Percentiles rank a stretch among this genome's conserved stretches.
Conservation (phyloP, 768 basidiomycete species). For the Cyclocybe cylindracea region DNA sequence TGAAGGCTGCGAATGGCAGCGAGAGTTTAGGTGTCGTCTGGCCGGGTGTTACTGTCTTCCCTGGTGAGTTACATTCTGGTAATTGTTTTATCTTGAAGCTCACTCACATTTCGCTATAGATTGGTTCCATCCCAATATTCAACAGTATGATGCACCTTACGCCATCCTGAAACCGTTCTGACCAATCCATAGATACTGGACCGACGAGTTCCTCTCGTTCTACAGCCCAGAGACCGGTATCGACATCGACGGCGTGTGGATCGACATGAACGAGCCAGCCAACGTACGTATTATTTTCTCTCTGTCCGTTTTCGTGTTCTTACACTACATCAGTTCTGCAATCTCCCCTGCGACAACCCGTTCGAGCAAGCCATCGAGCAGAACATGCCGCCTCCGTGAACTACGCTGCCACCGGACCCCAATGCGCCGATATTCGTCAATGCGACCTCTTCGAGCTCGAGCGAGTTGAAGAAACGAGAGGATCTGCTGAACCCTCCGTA, state of each 20-base stretch:
- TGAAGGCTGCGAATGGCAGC: slow-evolving; percentile 64
- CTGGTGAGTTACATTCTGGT: slow-evolving; percentile 34
- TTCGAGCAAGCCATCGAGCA: no score
- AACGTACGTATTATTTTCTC: slow-evolving; percentile 38
- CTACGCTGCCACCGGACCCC: slow-evolving; percentile 50
- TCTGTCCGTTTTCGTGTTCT: background rate
- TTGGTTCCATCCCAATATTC: slow-evolving; percentile 60
- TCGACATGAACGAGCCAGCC: slow-evolving; percentile 76
- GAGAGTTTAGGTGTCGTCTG: slow-evolving; percentile 60
- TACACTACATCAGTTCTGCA: slow-evolving; percentile 51
- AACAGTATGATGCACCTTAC: slow-evolving; percentile 37
- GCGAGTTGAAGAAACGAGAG: slow-evolving; percentile 20
- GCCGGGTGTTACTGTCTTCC: slow-evolving; percentile 65
- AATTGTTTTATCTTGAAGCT: background rate
- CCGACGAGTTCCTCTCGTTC: slow-evolving; percentile 57
- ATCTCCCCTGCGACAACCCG: slow-evolving; percentile 60
- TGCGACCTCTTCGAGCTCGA: slow-evolving; percentile 2
- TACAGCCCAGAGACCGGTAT: slow-evolving; percentile 54
- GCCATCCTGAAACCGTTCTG: background rate
- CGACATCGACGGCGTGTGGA: slow-evolving; percentile 74
- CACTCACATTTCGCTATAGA: slow-evolving; percentile 30
- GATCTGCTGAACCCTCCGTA: slow-evolving; percentile 56
- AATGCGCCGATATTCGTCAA: slow-evolving; percentile 51
- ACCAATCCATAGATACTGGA: slow-evolving; percentile 53
- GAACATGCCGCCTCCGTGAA: slow-evolving; percentile 60